Percentiles rank a stretch among this genome's conserved stretches.
Evolutionary conservation across 441 rosid species (phyloP).

Genomic region (Macaranga tanarius): DNA sequence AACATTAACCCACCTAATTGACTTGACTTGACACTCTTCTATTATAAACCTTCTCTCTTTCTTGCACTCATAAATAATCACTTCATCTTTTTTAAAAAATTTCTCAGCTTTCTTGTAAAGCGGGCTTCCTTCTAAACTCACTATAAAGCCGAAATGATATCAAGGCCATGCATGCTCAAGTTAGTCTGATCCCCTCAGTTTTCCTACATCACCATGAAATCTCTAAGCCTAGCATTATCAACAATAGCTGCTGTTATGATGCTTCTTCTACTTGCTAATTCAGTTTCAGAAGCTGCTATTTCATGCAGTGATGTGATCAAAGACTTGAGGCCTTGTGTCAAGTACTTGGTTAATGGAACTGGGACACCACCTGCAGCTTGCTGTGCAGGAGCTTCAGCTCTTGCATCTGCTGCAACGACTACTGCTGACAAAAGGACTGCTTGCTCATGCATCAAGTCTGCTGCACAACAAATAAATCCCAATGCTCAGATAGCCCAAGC

Average conservation of each 20-base stretch:
- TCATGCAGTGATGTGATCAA: conserved; percentile 60
- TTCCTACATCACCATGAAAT: conserved; percentile 22
- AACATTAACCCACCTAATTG: conserved; percentile 15
- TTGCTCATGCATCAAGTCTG: conserved; percentile 70
- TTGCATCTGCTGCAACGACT: conserved; percentile 47
- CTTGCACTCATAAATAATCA: conserved; percentile 39
- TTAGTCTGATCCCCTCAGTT: not conserved
- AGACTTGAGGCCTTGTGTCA: conserved; percentile 72
- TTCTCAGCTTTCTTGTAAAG: conserved; percentile 19
- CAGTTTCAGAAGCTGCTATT: conserved; percentile 51
- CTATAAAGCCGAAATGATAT: conserved; percentile 26
- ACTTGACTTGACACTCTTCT: conserved; percentile 8
- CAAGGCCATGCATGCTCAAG: not conserved
- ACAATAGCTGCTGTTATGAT: conserved; percentile 27
- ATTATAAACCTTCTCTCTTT: conserved; percentile 9
- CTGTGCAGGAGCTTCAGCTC: conserved; percentile 56
- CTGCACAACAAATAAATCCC: conserved; percentile 53
- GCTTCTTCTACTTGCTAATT: conserved; percentile 31
- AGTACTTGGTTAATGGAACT: conserved; percentile 59
- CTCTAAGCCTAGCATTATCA: conserved; percentile 15
- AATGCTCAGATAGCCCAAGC: conserved; percentile 59
- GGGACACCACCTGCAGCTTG: conserved; percentile 70
- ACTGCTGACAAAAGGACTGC: conserved; percentile 64
- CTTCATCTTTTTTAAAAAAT: not conserved
- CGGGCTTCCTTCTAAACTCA: conserved; percentile 21